A percentile compares a stretch with the other conserved stretches of the same genome.
Conservation (phyloP, 2,329 filamentous ascomycete species). For the Aspergillus thermomutatus region DNA sequence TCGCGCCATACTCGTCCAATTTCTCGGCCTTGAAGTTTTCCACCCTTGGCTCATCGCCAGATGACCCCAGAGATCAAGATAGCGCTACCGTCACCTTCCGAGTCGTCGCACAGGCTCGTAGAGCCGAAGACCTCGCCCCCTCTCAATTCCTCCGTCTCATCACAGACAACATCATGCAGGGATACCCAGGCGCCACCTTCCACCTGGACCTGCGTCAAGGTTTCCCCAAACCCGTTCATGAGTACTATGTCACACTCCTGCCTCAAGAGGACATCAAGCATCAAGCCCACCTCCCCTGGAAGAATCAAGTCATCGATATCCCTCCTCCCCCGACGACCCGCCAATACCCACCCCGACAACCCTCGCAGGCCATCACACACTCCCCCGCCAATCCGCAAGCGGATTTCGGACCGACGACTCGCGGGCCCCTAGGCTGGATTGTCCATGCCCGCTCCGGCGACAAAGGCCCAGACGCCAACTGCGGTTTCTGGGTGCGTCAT, state of each 20-base stretch:
- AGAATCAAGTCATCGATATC: conserved; percentile 16
- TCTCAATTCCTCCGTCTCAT: conserved; percentile 34
- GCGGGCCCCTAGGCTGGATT: conserved; percentile 30
- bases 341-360: conserved; percentile 13
- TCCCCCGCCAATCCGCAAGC: conserved; percentile 4
- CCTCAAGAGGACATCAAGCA: conserved; percentile 24
- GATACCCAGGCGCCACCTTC: conserved; percentile 38
- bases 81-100: conserved; percentile 42
- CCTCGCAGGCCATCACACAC: conserved; percentile 14
- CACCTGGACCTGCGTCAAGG: conserved; percentile 32
- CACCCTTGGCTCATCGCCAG: conserved; percentile 26
- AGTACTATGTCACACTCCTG: conserved; percentile 28
- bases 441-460: conserved; percentile 41
- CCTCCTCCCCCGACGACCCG: conserved; percentile 15
- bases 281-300: conserved; percentile 24
- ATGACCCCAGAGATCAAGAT: conserved; percentile 40
- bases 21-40: conserved; percentile 31
- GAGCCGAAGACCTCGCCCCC: conserved; percentile 33
- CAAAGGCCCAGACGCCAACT: conserved; percentile 45
- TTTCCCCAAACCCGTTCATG: conserved; percentile 34
- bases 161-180: conserved; percentile 40
- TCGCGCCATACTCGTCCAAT: conserved; percentile 32
- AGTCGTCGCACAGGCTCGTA: conserved; percentile 45
- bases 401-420: conserved; percentile 21
- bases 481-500: conserved; percentile 45